These are phyloP conservation scores for Annulohypoxylon nitens DNA, from an alignment of 495 filamentous ascomycete genomes.

Conservation along the genomic window DNA sequence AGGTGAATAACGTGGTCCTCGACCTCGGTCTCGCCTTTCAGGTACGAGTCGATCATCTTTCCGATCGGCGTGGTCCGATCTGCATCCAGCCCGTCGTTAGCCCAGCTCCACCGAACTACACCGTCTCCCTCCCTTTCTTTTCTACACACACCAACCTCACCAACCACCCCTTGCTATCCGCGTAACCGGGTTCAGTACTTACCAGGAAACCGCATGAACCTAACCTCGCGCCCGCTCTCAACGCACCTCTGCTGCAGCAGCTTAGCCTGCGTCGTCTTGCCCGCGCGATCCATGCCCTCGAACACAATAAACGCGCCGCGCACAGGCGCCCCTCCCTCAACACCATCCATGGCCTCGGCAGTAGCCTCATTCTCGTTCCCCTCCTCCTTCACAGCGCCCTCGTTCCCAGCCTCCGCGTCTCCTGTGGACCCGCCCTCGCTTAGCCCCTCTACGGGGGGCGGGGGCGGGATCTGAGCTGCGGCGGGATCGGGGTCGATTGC, in stretches of 20 bases:
- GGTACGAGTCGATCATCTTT: conserved; percentile 88
- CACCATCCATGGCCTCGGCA: conserved; percentile 35
- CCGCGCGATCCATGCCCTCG: conserved; percentile 93
- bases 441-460: not conserved
- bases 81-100: conserved; percentile 48
- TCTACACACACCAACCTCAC: not conserved
- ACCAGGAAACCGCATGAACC: conserved; percentile 91
- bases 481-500: conserved; percentile 39
- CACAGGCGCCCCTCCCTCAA: conserved; percentile 42
- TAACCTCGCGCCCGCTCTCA: conserved; percentile 71
- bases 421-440: conserved; percentile 5
- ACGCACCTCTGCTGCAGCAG: conserved; percentile 74
- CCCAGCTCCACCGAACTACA: not conserved
- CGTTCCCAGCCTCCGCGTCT: not conserved
- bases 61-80: conserved; percentile 92
- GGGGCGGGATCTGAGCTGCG: conserved; percentile 8
- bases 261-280: conserved; percentile 94
- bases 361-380: no score
- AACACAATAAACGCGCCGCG: conserved; percentile 88
- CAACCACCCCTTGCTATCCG: not conserved
- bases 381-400: not conserved
- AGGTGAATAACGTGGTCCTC: conserved; percentile 96
- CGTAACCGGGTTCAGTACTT: conserved; percentile 39
- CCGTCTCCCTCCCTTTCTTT: no score
- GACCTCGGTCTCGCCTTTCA: conserved; percentile 78